Evolutionary conservation across 2,329 filamentous ascomycete species (phyloP).

Genomic region (Cyclaneusma minus): DNA sequence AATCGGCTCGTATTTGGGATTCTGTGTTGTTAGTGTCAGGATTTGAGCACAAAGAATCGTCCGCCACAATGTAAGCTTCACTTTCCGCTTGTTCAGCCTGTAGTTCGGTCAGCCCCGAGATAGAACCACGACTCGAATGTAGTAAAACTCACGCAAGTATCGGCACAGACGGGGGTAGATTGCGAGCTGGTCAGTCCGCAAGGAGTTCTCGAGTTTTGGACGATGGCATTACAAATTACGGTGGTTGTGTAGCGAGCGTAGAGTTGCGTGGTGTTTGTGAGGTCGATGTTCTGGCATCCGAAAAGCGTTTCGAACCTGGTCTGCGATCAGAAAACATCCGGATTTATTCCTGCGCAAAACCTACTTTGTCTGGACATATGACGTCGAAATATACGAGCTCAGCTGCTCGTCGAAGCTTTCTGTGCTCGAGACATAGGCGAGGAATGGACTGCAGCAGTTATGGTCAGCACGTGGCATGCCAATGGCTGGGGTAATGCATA

Average conservation of each 20-base stretch:
- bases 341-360: slow-evolving; percentile 14
- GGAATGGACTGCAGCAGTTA: slow-evolving; percentile 51
- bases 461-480: slow-evolving; percentile 7
- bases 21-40: slow-evolving; percentile 50
- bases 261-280: slow-evolving; percentile 62
- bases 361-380: slow-evolving; percentile 68
- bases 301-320: slow-evolving; percentile 66
- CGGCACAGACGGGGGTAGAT: slow-evolving; percentile 69
- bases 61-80: slow-evolving; percentile 70
- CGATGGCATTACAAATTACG: slow-evolving; percentile 82
- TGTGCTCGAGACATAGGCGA: slow-evolving; percentile 63
- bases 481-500: slow-evolving; percentile 26
- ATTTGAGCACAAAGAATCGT: slow-evolving; percentile 55
- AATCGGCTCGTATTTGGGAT: slow-evolving; percentile 76
- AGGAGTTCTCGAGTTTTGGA: slow-evolving; percentile 66
- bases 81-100: slow-evolving; percentile 74
- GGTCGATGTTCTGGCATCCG: slow-evolving; percentile 64
- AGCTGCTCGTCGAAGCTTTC: slow-evolving; percentile 66
- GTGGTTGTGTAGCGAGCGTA: slow-evolving; percentile 91
- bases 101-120: slow-evolving; percentile 13
- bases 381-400: slow-evolving; percentile 53
- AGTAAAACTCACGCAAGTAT: slow-evolving; percentile 55
- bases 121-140: no score
- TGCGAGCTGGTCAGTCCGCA: slow-evolving; percentile 52
- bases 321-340: slow-evolving; percentile 18